Evolutionary conservation across 768 basidiomycete species (phyloP), one percentile per base, ranked within the genome.

Genomic region (Fomitopsis pulvina): DNA sequence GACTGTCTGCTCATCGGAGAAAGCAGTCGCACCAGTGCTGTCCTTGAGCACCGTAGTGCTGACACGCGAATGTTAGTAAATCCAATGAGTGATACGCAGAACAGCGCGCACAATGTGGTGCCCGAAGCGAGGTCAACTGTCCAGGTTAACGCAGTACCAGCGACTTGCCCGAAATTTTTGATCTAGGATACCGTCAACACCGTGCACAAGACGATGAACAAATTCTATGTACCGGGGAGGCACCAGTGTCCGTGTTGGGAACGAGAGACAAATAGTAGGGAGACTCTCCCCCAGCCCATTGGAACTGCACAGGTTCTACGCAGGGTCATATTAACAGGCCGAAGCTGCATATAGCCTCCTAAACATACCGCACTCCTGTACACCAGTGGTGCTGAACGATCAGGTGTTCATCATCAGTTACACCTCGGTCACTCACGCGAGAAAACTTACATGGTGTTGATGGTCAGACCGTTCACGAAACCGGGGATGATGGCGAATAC

Each of bases 391-490:
- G 20, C 47, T 48, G 45, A 30, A 45, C 10, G 2, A 29, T 26
- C 5, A 38, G 38, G n/a, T n/a, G n/a, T n/a, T 46, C 45, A 48
- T 14, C 9, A 46, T 32, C 21, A 22, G 3, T 7, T 27, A 26
- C 11, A 34, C 21, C 20, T 28, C 47, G 25, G 9, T 40, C 1
- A 20, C 29, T 2, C 21, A 41, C 2, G 26, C 28, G 24, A 30
- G 22, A 46, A 3, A 10, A 75, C 84, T 54, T 60, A 87, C 85
- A 84, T 80, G 1, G 84, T 83, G 64, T 87, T 79, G 60, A 88
- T 68, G n/a, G 72, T 79, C 60, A 83, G 59, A 20, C 28, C 45
- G 30, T 24, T 37, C 30, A 37, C 45, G 44, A 57, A 75, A 63
- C 64, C 73, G 37, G 69, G 63, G 10, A 64, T 43, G 18, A 58